Evolutionary conservation across 768 basidiomycete species (phyloP), one percentile per base, ranked within the genome.

Genomic region (Serendipita sp.): DNA sequence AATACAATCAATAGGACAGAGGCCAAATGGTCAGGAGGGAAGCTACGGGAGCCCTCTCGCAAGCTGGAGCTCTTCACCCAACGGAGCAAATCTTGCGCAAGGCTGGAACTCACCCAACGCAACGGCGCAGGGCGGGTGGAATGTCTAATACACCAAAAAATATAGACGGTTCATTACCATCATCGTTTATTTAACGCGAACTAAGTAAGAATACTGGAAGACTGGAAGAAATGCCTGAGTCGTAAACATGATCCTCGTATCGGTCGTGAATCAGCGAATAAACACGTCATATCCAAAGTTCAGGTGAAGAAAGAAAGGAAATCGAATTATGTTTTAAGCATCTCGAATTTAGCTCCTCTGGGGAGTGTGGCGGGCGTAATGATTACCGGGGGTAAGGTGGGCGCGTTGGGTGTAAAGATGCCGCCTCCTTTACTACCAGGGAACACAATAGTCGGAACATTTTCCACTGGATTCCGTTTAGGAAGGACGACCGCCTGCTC

Each of bases 401-500:
- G 62, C 13, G 58, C 26, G 11, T 34, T 44, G 28, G 63, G 61
- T 26, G 66, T 28, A 13, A 44, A 53, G 24, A 56, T 51, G 2
- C 34, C 65, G n/a, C 44, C 38, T 44, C 30, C 51, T 28, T 64
- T 24, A 56, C 62, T 63, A n/a, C 31, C 43, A 48, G 24, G 33
- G 17, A 45, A 30, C 13, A 16, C 28, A 3, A 56, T 14, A 14
- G 38, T 60, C 7, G 65, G 45, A 16, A 50, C 41, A 22, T 63
- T 30, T 7, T 3, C 34, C 20, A 53, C 22, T 13, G 63, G 45
- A n/a, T 64, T 60, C 2, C 62, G 17, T 42, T 34, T 9, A 3
- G 65, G 42, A 2, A 72, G 71, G 45, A 74, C 74, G 44, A 34
- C 28, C 24, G 50, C 44, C 42, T 34, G 62, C n/a, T 38, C 34